These are phyloP conservation scores for Suhomyces yuchorum DNA, from an alignment of 1,139 yeast genomes.

Conservation along the genomic window DNA sequence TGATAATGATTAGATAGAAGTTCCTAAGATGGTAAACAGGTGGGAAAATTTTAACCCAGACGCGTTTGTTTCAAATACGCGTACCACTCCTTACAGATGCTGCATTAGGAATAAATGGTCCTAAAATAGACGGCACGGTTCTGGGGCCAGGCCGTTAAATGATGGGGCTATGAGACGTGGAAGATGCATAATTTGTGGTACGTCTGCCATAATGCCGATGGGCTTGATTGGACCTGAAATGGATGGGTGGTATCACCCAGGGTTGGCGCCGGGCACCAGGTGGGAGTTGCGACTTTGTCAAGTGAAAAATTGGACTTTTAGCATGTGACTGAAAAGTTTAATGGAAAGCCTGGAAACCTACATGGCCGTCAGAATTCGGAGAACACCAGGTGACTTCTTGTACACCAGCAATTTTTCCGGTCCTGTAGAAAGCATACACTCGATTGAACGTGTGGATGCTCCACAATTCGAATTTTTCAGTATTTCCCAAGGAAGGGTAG, in stretches of 20 bases:
- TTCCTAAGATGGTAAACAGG: conserved; percentile 12
- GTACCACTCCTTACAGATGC: conserved; percentile 14
- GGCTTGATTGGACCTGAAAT: neutral
- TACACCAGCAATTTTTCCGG: no score
- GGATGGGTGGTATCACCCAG: neutral
- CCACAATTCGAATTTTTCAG: no score
- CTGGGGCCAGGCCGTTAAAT: neutral
- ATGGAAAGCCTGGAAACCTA: no score
- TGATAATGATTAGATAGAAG: conserved; percentile 6
- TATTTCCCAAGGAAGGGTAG: no score
- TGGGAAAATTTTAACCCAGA: conserved; percentile 12
- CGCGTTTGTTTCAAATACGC: conserved; percentile 13
- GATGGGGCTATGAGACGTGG: neutral
- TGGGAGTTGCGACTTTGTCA: neutral
- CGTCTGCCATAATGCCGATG: neutral
- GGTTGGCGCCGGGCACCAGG: no score
- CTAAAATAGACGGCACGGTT: neutral
- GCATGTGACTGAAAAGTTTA: no score
- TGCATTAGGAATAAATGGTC: conserved; percentile 10
- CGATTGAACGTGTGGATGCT: no score
- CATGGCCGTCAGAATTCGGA: no score
- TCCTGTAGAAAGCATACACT: no score
- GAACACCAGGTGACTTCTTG: no score
- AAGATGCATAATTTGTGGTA: neutral
- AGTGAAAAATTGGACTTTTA: no score